Evolutionary conservation across 805 yeast genomes (phyloP).

Genomic region (Ogataea populi-albae): DNA sequence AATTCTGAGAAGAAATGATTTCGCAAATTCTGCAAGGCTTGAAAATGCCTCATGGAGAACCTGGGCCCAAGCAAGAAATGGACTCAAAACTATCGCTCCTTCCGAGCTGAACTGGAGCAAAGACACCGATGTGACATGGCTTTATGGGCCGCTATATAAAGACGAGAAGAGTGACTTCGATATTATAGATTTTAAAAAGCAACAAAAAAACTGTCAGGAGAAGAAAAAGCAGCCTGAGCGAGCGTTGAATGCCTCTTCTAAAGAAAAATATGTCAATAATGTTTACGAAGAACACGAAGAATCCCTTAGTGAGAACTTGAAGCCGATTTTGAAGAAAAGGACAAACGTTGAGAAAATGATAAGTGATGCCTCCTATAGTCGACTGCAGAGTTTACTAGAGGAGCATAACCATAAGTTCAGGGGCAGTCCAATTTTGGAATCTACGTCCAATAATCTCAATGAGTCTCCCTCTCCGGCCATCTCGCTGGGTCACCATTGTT

Average conservation of each 20-base stretch:
- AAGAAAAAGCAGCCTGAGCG: slow-evolving; percentile 1
- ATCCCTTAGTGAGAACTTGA: slow-evolving; percentile 39
- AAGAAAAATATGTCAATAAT: not conserved
- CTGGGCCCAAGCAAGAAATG: slow-evolving; percentile 86
- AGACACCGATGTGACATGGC: slow-evolving; percentile 96
- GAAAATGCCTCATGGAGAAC: slow-evolving; percentile 94
- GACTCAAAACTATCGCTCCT: slow-evolving; percentile 78
- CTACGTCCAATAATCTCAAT: slow-evolving; percentile 19
- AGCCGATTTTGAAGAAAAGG: slow-evolving; percentile 86
- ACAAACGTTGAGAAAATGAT: slow-evolving; percentile 81
- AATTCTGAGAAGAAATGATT: slow-evolving; percentile 74
- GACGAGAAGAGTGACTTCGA: slow-evolving; percentile 21
- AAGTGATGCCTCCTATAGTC: slow-evolving; percentile 44
- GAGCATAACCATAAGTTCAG: slow-evolving; percentile 29
- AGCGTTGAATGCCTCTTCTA: not conserved
- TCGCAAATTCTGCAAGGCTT: slow-evolving; percentile 73
- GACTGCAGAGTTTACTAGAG: slow-evolving; percentile 31
- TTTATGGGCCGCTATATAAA: slow-evolving; percentile 75
- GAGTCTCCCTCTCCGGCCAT: slow-evolving; percentile 19
- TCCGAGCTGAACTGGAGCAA: slow-evolving; percentile 94
- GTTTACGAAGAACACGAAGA: not conserved
- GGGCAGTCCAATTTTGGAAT: slow-evolving; percentile 34
- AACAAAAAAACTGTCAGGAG: slow-evolving; percentile 8
- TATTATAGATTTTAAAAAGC: slow-evolving; percentile 17
- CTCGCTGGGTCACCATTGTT: slow-evolving; percentile 9